Evolutionary conservation across 495 filamentous ascomycete genomes (phyloP).

Genomic region (Barbatosphaeria neglecta): DNA sequence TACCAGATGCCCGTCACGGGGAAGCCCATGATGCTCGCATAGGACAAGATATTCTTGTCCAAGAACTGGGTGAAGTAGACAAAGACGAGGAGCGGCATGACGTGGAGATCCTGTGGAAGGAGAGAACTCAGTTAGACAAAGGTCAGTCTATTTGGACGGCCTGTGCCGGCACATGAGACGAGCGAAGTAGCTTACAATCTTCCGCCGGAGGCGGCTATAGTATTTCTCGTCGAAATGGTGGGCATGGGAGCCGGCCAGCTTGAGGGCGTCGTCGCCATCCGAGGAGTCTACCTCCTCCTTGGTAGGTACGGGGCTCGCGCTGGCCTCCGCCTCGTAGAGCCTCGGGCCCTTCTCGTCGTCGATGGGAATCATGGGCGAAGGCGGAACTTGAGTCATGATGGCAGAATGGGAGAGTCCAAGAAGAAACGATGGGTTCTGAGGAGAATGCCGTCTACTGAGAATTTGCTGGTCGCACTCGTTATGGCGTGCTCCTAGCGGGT

Average conservation of each 20-base stretch:
- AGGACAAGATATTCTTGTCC: constrained; percentile 16
- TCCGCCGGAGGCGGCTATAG: background rate
- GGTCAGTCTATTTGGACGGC: background rate
- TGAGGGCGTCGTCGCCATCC: constrained; percentile 2
- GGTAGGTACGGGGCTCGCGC: background rate
- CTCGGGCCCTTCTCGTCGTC: background rate
- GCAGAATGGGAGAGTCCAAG: background rate
- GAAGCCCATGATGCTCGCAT: constrained; percentile 12
- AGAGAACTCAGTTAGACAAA: background rate
- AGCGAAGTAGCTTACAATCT: constrained; percentile 1
- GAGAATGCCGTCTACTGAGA: too few species aligned
- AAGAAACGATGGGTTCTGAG: too few species aligned
- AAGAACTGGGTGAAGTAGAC: constrained; percentile 16
- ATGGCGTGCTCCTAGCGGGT: too few species aligned
- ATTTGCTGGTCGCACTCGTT: too few species aligned
- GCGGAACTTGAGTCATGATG: background rate
- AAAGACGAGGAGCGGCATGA: constrained; percentile 7
- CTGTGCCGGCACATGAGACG: too few species aligned
- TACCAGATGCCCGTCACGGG: constrained; percentile 1
- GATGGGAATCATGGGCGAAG: background rate
- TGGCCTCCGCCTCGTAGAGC: background rate
- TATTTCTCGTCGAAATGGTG: constrained; percentile 3
- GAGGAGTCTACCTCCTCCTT: background rate
- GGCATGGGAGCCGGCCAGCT: constrained; percentile 1
- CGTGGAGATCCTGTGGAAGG: background rate